Percentiles rank a stretch among this genome's conserved stretches.
phyloP scores from a whole-genome alignment of 2,329 filamentous ascomycete genomes.

The Pyrenochaeta sp. region DNA sequence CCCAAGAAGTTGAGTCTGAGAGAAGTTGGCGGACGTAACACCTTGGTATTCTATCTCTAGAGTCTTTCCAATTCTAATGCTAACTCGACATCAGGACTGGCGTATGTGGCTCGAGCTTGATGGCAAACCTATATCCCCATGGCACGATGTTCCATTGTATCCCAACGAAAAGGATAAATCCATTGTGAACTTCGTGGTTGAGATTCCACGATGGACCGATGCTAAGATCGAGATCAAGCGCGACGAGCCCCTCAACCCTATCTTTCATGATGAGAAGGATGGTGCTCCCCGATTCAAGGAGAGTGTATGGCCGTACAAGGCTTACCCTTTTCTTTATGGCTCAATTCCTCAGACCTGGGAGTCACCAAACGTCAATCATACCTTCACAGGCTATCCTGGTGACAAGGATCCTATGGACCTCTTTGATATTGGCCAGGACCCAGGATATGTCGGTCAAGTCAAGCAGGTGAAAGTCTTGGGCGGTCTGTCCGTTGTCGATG shows the following conservation, averaged over 20 bases:
- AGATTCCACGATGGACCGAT: constrained; percentile 98
- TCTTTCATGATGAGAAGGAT: constrained; percentile 98
- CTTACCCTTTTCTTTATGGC: constrained; percentile 99
- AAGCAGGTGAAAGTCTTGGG: constrained; percentile 99
- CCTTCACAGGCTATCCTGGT: constrained; percentile 97
- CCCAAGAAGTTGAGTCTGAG: constrained; percentile 4
- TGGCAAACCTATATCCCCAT: constrained; percentile 86
- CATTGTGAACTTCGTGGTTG: constrained; percentile 94
- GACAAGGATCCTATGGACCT: constrained; percentile 98
- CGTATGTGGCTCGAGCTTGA: constrained; percentile 95
- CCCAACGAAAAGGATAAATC: constrained; percentile 85
- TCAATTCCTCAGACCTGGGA: constrained; percentile 98
- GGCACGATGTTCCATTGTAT: constrained; percentile 95
- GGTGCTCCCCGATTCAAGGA: constrained; percentile 96
- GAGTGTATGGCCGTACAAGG: constrained; percentile 99
- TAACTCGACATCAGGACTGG: constrained; percentile 9
- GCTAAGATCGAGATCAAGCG: constrained; percentile 88
- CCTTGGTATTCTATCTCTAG: not conserved
- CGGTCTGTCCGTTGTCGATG: constrained; percentile 94
- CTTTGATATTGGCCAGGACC: constrained; percentile 96
- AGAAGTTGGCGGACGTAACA: constrained; percentile 8
- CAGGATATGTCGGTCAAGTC: constrained; percentile 89
- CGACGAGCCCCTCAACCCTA: constrained; percentile 84
- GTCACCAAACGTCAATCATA: constrained; percentile 72
- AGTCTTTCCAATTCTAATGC: not conserved